A percentile compares a stretch with the other conserved stretches of the same genome.
phyloP scores from a whole-genome alignment of 192 early-diverging fungal species.

The Diversispora epigaea region DNA sequence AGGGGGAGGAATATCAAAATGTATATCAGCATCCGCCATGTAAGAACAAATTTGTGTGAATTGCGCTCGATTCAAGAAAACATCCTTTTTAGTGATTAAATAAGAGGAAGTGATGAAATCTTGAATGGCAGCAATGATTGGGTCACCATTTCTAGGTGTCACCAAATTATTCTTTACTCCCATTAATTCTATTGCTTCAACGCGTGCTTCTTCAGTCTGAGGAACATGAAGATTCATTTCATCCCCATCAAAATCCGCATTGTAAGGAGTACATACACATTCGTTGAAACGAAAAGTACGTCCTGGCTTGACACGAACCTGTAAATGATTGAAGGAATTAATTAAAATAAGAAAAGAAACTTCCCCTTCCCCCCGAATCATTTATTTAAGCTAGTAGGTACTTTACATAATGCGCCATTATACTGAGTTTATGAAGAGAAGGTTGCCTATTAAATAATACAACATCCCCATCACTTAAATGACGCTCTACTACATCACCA shows the following conservation, averaged over 20 bases:
- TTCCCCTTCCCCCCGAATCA: background rate
- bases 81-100: constrained; percentile 89
- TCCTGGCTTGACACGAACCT: constrained; percentile 89
- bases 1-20: constrained; percentile 93
- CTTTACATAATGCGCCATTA: constrained; percentile 93
- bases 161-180: constrained; percentile 96
- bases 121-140: constrained; percentile 97
- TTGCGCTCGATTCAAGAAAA: constrained; percentile 90
- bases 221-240: constrained; percentile 99
- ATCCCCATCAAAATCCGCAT: constrained; percentile 99
- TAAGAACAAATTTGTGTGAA: constrained; percentile 92
- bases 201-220: constrained; percentile 97
- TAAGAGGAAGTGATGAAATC: constrained; percentile 99
- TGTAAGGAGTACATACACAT: constrained; percentile 99
- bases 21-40: constrained; percentile 79
- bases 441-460: constrained; percentile 99
- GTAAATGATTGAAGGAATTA: constrained; percentile 13
- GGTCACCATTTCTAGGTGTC: constrained; percentile 97
- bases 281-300: constrained; percentile 99
- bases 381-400: background rate
- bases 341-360: background rate
- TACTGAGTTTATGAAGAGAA: constrained; percentile 92
- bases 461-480: constrained; percentile 89
- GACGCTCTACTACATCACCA: constrained; percentile 96
- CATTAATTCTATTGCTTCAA: constrained; percentile 96